Base-by-base conservation (phyloP, 345 rosid genomes). In the Ailanthus altissimus region DNA sequence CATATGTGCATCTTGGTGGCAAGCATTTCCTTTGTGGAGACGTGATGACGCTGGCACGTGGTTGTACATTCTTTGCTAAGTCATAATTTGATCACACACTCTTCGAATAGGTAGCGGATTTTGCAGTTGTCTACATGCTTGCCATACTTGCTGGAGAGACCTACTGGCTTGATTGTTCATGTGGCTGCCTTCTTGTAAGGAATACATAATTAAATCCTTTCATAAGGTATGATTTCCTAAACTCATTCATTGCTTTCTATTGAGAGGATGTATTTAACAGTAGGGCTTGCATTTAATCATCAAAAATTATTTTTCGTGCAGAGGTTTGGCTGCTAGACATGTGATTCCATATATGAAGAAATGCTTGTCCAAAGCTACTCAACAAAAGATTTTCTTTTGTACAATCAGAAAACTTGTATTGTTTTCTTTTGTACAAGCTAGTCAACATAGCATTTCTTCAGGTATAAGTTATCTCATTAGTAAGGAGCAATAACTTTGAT, bases 81-180 rank as follows among this genome's bases (percentile, higher is more conserved):
- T 54, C 25, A 23, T 53, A 21, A 61, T 75, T 66, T 38, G 63
- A 67, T 54, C 3, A 5, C 40, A 23, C 15, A 1, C 50, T 12
- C 0, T 23, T 53, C 8, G 6, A 13, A 16, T 21, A 23, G 26
- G 49, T 18, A n/a, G 61, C 36, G 47, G 18, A 54, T 53, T 53
- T 45, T 70, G 62, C 32, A 2, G 43, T 38, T 36, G 57, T 2
- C 0, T 14, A 18, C 43, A 16, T 14, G 59, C 56, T 73, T 60
- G 77, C 57, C 43, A 16, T 14, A 43, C 56, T 73, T 60, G 77
- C 57, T 61, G 68, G 40, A 49, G 40, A 49, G 21, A 20, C 16
- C 36, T 2, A 63, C n/a, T 11, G 0, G 45, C 66, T 0, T 65
- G 56, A 60, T 42, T 21, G 21, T 43, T 66, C 25, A 23, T 5